These are phyloP conservation scores for Trichophyton simii DNA, from an alignment of 2,329 filamentous ascomycete genomes.

Conservation along the genomic window DNA sequence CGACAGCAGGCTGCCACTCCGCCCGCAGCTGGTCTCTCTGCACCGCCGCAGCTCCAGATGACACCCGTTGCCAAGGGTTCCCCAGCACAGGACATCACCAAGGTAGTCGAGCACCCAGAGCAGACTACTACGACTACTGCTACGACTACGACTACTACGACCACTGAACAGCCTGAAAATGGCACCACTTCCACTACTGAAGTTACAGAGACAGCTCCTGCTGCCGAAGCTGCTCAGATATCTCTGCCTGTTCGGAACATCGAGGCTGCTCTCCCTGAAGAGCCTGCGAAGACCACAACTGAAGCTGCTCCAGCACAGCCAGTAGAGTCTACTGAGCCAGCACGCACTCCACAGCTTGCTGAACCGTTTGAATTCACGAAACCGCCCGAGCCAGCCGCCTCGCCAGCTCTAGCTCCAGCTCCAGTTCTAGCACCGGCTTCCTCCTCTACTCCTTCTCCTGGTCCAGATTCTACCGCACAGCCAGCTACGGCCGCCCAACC, in stretches of 20 bases:
- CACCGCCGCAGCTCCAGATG: constrained; percentile 17
- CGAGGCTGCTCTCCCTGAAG: not conserved
- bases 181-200: not conserved
- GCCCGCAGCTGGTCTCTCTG: constrained; percentile 28
- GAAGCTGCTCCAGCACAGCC: not conserved
- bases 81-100: constrained; percentile 9
- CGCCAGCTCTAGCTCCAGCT: not conserved
- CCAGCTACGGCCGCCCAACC: not conserved
- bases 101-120: constrained; percentile 8
- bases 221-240: not conserved
- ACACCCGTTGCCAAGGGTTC: constrained; percentile 21
- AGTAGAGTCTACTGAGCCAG: not conserved
- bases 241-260: not conserved
- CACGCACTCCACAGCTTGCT: not conserved
- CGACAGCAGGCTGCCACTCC: constrained; percentile 22
- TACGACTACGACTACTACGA: not conserved
- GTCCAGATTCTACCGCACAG: not conserved
- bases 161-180: constrained; percentile 1
- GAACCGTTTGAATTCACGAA: not conserved
- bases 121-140: not conserved
- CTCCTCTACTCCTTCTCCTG: no score
- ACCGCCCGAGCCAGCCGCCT: not conserved
- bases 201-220: not conserved
- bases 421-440: not conserved
- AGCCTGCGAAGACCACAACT: not conserved